Evolutionary conservation across 139 green algal genomes (phyloP).

Genomic region (Chlorella sp.): DNA sequence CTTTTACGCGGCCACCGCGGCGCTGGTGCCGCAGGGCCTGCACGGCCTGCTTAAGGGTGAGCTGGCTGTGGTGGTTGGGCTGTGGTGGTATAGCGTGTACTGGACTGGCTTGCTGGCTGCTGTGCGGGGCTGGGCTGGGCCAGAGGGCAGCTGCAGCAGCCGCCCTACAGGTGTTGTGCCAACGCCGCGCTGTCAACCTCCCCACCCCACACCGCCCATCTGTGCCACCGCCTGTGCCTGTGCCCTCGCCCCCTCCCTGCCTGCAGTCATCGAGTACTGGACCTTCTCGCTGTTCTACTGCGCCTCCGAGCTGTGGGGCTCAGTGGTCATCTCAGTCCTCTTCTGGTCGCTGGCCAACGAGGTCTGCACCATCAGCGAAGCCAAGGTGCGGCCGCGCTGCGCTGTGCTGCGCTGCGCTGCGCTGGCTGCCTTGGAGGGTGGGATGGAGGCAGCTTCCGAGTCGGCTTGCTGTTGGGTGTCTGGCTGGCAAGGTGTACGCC

Average conservation of each 20-base stretch:
- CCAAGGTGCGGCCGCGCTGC: slow-evolving; percentile 26
- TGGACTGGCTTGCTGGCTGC: too few species aligned
- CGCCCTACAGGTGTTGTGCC: too few species aligned
- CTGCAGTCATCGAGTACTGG: slow-evolving; percentile 75
- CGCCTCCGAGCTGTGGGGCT: slow-evolving; percentile 85
- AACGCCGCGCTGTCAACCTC: too few species aligned
- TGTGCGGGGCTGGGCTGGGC: too few species aligned
- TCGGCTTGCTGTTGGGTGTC: slow-evolving; percentile 70
- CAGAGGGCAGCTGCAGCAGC: too few species aligned
- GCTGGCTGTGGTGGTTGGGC: neutral
- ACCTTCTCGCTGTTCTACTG: slow-evolving; percentile 90
- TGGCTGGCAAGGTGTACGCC: slow-evolving; percentile 63
- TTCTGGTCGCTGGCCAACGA: slow-evolving; percentile 84
- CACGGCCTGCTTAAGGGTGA: slow-evolving; percentile 72
- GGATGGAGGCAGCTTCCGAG: neutral
- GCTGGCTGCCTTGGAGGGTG: neutral
- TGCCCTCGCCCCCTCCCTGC: neutral
- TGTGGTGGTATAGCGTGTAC: neutral
- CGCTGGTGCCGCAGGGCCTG: slow-evolving; percentile 64
- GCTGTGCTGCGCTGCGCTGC: too few species aligned
- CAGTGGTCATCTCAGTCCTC: slow-evolving; percentile 84
- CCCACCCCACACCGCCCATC: too few species aligned
- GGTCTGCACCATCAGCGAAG: slow-evolving; percentile 58
- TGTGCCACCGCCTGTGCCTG: too few species aligned
- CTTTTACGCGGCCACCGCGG: slow-evolving; percentile 49